Conservation (phyloP, 2,329 filamentous ascomycete genomes). For the Coniochaeta prunicola region DNA sequence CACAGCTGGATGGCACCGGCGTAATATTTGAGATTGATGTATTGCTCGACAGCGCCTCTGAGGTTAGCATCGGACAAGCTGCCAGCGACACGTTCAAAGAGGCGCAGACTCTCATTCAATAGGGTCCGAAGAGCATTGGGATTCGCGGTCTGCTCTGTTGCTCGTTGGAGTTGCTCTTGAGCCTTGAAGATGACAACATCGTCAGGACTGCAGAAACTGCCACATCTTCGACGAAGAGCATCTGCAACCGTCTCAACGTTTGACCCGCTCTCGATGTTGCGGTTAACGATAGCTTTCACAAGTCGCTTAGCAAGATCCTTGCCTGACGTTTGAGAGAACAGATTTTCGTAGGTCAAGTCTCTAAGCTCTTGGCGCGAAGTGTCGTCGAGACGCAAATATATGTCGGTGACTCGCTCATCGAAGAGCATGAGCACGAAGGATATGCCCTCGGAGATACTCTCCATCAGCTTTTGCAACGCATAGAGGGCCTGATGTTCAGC, state of each 20-base stretch:
- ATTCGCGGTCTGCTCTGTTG: slow-evolving; percentile 69
- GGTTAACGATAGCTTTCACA: slow-evolving; percentile 96
- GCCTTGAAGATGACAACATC: slow-evolving; percentile 98
- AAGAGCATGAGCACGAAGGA: slow-evolving; percentile 94
- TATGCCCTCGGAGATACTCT: slow-evolving; percentile 90
- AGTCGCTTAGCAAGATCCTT: slow-evolving; percentile 88
- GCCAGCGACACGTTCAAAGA: slow-evolving; percentile 84
- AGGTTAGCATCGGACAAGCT: slow-evolving; percentile 77
- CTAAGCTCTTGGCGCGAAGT: slow-evolving; percentile 61
- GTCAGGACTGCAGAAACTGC: slow-evolving; percentile 94
- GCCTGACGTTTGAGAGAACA: slow-evolving; percentile 74
- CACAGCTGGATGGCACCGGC: slow-evolving; percentile 88
- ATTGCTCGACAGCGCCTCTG: slow-evolving; percentile 69
- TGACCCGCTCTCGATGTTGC: slow-evolving; percentile 92
- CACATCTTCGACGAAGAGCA: slow-evolving; percentile 83
- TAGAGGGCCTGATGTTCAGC: slow-evolving; percentile 91
- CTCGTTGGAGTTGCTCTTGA: slow-evolving; percentile 87
- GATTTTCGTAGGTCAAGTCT: slow-evolving; percentile 75
- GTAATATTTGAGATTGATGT: slow-evolving; percentile 77
- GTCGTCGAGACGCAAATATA: slow-evolving; percentile 69
- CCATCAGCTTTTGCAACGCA: slow-evolving; percentile 76
- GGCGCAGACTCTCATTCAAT: slow-evolving; percentile 78
- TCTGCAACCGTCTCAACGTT: slow-evolving; percentile 98
- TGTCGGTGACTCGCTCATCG: slow-evolving; percentile 86
- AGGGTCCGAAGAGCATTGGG: slow-evolving; percentile 70